Evolutionary conservation across 768 basidiomycete genomes (phyloP), one percentile per base, ranked within the genome.

Genomic region (Trametes meyenii): DNA sequence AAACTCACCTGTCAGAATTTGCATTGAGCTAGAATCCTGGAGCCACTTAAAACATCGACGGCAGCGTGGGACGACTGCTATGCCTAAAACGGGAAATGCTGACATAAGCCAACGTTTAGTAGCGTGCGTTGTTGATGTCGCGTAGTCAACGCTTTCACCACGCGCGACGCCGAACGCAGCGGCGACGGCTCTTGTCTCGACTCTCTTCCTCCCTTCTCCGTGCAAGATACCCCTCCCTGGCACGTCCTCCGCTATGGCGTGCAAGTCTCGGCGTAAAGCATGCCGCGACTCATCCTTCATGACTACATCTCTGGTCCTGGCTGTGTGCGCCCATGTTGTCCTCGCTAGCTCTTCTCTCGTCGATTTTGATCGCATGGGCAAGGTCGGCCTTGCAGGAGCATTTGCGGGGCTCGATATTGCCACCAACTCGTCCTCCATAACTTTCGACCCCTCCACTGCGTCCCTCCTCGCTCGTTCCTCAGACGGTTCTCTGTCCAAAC

Each of bases 381-480:
- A 82, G 56, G 94, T 98, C 51, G 94, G 87, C 58, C 81, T 98
- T 43, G 87, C 88, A 26, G 96, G 96, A 59, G 81, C 90, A 36
- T 99, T 98, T 71, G 83, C 89, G 23, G 96, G 95, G 46, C 78
- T 99, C 63, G 89, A 89, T 70, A 70, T 95, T 60, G 88, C 89
- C 80, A 77, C 85, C 70, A 83, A 77, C 62, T 83, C 77, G 60
- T 73, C 84, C 35, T 66, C 82, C 50, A 70, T 83, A 66, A 70
- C 85, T 36, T 88, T 90, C 72, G 87, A 94, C 74, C 79, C 91
- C 26, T 78, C 87, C 1, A 81, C 85, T 49, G 84, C 91, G 14
- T 88, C 92, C 42, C 78, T 94, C 49, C 79, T 93, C 63, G 81
- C 85, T 42, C 88, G 88, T 62, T 77, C 82, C 19, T 60, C 78